Evolutionary conservation across 108 stramenopile species (phyloP).

Genomic region (Nitzschia palea): DNA sequence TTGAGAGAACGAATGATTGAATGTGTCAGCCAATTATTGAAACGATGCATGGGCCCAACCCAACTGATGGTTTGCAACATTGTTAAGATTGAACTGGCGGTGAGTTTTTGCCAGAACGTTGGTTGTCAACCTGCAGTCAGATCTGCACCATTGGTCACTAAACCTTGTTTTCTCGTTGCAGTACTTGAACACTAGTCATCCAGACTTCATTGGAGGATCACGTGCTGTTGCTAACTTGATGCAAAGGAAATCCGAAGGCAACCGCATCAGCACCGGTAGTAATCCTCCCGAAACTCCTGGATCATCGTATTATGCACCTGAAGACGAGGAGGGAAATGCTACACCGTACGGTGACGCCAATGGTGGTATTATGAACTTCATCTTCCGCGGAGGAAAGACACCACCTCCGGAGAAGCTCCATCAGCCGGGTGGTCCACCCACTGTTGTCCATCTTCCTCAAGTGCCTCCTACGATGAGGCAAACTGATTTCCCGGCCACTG

Average conservation of each 20-base stretch:
- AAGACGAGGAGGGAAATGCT: constrained; percentile 39
- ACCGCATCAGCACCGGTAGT: neutral
- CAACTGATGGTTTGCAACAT: constrained; percentile 95
- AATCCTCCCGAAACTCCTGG: constrained; percentile 40
- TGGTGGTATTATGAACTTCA: constrained; percentile 91
- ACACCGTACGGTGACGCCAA: constrained; percentile 50
- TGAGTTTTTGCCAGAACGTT: constrained; percentile 16
- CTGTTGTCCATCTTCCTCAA: constrained; percentile 92
- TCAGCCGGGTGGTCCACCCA: constrained; percentile 51
- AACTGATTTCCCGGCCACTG: constrained; percentile 86
- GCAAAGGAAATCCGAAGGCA: constrained; percentile 46
- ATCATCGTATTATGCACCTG: constrained; percentile 50
- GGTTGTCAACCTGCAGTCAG: too few relatives aligned
- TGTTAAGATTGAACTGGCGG: constrained; percentile 92
- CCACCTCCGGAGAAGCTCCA: constrained; percentile 21
- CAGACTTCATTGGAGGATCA: constrained; percentile 97
- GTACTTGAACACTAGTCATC: constrained; percentile 98
- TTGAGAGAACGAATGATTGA: constrained; percentile 93
- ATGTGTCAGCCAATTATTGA: constrained; percentile 70
- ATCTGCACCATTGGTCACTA: too few relatives aligned
- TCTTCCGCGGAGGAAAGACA: constrained; percentile 74
- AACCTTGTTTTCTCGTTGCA: constrained; percentile 15
- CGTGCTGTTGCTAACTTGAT: constrained; percentile 81
- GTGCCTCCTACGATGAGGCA: constrained; percentile 93
- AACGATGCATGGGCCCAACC: constrained; percentile 77